Conservation (phyloP, 176 grass and related monocot genomes). For the Oryza australiensis region DNA sequence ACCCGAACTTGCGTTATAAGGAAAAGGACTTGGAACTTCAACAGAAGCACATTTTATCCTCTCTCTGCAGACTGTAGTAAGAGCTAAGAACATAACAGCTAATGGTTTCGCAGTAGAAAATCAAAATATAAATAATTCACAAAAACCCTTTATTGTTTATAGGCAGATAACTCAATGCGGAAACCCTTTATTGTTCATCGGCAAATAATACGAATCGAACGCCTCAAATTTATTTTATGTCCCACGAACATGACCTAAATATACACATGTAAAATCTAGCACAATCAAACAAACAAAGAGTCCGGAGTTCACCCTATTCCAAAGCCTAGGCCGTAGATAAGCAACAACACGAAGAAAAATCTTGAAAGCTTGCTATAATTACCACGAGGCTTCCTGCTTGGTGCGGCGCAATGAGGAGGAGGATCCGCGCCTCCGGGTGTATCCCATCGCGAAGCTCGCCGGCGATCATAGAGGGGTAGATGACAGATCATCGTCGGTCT, state of each 20-base stretch:
- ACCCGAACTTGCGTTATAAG: background rate
- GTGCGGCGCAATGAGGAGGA: constrained; percentile 44
- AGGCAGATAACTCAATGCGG: too few species aligned
- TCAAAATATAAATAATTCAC: too few species aligned
- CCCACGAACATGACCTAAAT: background rate
- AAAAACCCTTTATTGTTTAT: too few species aligned
- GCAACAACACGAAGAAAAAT: background rate
- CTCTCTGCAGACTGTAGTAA: too few species aligned
- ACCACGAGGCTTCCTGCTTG: constrained; percentile 57
- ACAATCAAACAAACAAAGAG: background rate
- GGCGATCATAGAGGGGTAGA: background rate
- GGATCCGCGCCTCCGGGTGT: constrained; percentile 62
- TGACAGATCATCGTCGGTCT: background rate
- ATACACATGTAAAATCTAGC: background rate
- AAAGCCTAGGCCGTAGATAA: background rate
- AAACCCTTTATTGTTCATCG: background rate
- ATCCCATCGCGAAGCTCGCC: constrained; percentile 58
- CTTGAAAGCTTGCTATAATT: background rate
- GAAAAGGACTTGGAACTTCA: background rate
- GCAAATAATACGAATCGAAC: background rate
- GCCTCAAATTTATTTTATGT: background rate
- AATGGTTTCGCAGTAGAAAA: too few species aligned
- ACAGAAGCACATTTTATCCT: background rate
- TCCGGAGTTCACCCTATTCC: background rate
- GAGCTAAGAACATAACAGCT: background rate